Base-by-base conservation (phyloP, 2,329 filamentous ascomycete genomes). In the Fusarium nisikadoi region DNA sequence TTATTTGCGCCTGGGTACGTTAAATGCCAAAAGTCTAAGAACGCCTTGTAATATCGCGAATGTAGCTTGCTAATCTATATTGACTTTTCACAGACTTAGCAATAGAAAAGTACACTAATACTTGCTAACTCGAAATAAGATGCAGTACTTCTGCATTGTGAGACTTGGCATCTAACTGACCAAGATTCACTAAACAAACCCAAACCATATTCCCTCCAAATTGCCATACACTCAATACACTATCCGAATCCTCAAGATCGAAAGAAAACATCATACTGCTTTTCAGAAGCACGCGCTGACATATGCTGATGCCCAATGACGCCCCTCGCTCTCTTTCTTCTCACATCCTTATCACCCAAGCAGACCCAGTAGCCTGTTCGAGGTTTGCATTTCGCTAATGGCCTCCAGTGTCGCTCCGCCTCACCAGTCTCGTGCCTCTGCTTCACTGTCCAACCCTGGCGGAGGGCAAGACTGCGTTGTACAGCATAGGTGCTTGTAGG, bases 311-410 rank as follows among this genome's bases (percentile, higher is more conserved):
- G 42, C 14, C 35, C 59, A 20, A 47, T 31, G 2, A 46, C 3
- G 19, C 27, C 17, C 13, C 29, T 50, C 12, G 61, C 55, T 6
- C 29, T 23, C 23, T 49, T 25, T 5, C 10, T 60, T 8, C 17
- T 42, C 0, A 65, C 36, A 35, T 78, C 71, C 17, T 59, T 72
- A 20, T 76, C 65, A 2, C 77, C 77, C 17, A 78, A n/a, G 13
- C 69, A 73, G 11, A 79, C 56, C 76, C 77, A 79, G 35, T 79
- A 79, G 8, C 77, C 77, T 2, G 45, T 52, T 17, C 69, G 58
- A 8, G 67, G 62, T n/a, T 33, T 14, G 13, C 62, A 62, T 25
- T 45, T 63, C 2, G 49, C 25, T 27, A 78, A 33, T 17, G 60
- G 61, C 23, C 75, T 61, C 76, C 75, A 79, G 50, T 72, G 65